Evolutionary conservation across 192 early-diverging fungal species (phyloP).

Genomic region (Backusella tuberculispora): DNA sequence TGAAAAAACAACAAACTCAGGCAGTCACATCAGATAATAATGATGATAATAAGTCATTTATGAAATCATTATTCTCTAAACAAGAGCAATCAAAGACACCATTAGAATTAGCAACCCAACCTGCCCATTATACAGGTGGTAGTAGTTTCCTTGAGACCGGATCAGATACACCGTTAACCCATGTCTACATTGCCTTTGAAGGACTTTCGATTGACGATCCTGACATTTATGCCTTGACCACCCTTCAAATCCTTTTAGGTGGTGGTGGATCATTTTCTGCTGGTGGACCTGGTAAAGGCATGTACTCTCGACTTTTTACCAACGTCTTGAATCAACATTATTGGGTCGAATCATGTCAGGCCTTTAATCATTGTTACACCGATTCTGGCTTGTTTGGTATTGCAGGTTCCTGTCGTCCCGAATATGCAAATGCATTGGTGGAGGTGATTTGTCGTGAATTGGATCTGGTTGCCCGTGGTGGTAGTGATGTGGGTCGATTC

Average conservation of each 20-base stretch:
- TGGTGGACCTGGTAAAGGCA: constrained; percentile 97
- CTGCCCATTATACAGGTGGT: constrained; percentile 84
- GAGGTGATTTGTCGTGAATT: constrained; percentile 87
- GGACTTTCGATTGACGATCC: constrained; percentile 79
- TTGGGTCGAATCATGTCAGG: constrained; percentile 95
- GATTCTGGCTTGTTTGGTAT: constrained; percentile 95
- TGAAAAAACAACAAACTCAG: constrained; percentile 31
- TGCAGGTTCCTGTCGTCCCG: constrained; percentile 80
- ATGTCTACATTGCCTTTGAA: constrained; percentile 91
- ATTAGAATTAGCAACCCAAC: constrained; percentile 44
- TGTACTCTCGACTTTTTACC: constrained; percentile 97
- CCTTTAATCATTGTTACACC: constrained; percentile 89
- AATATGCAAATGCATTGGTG: constrained; percentile 71
- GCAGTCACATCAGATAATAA: background rate
- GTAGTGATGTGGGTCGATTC: constrained; percentile 35
- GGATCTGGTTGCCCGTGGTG: constrained; percentile 62
- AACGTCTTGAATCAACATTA: constrained; percentile 92
- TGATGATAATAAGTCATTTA: constrained; percentile 20
- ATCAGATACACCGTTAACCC: constrained; percentile 72
- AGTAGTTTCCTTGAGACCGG: constrained; percentile 68
- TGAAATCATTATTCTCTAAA: constrained; percentile 37
- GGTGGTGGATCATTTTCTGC: constrained; percentile 97
- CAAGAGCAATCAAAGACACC: background rate
- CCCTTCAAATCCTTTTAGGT: constrained; percentile 88
- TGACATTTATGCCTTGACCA: constrained; percentile 93